Conservation (phyloP, 192 early-diverging fungal genomes). For the Entomortierella lignicola region DNA sequence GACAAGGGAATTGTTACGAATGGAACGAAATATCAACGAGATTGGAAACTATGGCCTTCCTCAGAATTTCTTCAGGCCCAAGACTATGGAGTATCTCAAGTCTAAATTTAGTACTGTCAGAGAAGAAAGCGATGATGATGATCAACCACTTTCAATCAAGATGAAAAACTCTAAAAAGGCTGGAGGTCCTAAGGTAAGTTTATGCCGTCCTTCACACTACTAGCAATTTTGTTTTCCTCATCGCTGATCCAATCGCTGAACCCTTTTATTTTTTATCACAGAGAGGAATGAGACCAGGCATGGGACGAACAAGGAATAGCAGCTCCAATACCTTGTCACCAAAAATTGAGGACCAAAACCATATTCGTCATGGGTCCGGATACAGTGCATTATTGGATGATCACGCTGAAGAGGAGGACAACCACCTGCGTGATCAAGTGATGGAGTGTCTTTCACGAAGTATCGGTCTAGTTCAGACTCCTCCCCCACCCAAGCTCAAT, state of each 20-base stretch:
- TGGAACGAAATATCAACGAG: constrained; percentile 87
- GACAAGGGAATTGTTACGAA: constrained; percentile 85
- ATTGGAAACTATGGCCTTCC: constrained; percentile 71
- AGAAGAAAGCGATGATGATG: constrained; percentile 51
- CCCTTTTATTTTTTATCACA: not conserved
- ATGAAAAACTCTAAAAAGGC: constrained; percentile 39
- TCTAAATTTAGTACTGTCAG: constrained; percentile 56
- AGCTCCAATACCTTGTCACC: constrained; percentile 34
- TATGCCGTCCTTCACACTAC: not conserved
- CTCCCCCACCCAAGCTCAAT: constrained; percentile 2
- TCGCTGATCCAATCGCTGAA: too few relatives aligned
- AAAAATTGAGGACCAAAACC: constrained; percentile 17
- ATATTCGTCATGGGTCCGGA: constrained; percentile 54
- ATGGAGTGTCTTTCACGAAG: constrained; percentile 71
- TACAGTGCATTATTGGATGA: constrained; percentile 52
- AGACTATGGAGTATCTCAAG: constrained; percentile 67
- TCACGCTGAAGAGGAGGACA: constrained; percentile 66
- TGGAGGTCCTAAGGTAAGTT: constrained; percentile 27
- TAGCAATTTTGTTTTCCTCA: too few relatives aligned
- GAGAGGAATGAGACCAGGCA: constrained; percentile 6
- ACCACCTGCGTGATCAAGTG: constrained; percentile 67
- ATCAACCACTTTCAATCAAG: constrained; percentile 48
- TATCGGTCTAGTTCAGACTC: constrained; percentile 62
- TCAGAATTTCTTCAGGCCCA: constrained; percentile 61
- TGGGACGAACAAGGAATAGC: constrained; percentile 6